These are phyloP conservation scores for Cyclotella baltica DNA, from an alignment of 108 stramenopile genomes.

Conservation along the genomic window DNA sequence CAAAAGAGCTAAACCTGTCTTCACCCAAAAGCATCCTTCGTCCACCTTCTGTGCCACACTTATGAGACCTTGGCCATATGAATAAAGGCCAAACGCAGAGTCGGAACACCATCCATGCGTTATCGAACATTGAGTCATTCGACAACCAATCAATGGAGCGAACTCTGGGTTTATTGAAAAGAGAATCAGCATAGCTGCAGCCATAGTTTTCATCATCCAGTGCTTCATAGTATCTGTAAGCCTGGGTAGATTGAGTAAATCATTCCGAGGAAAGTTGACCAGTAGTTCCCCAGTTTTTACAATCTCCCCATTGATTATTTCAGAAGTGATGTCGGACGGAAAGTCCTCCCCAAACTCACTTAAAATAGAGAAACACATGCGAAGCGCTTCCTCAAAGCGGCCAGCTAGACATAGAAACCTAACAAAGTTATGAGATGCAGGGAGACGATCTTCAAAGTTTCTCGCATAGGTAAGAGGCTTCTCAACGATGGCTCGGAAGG, in stretches of 20 bases:
- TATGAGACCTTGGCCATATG: constrained; percentile 2
- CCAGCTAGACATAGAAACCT: not conserved
- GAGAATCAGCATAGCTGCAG: not conserved
- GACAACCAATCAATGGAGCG: not conserved
- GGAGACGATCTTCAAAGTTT: constrained; percentile 10
- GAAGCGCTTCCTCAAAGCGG: not conserved
- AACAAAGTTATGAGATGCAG: not conserved
- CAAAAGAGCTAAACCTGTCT: not conserved
- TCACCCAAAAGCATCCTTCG: not conserved
- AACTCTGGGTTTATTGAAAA: not conserved
- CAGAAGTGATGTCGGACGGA: not conserved
- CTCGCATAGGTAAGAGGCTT: not conserved
- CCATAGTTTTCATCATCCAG: constrained; percentile 9
- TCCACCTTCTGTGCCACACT: constrained; percentile 2
- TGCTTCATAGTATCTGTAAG: not conserved
- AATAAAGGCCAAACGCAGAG: not conserved
- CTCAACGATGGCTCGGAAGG: not conserved
- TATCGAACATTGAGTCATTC: not conserved
- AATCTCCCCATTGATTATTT: not conserved
- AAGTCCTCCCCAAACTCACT: constrained; percentile 13
- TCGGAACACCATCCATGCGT: not conserved
- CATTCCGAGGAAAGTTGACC: not conserved
- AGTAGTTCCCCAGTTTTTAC: not conserved
- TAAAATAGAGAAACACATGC: not conserved
- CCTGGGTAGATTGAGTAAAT: not conserved